Base-by-base conservation (phyloP, 2,329 filamentous ascomycete species). In the Tolypocladium paradoxum region DNA sequence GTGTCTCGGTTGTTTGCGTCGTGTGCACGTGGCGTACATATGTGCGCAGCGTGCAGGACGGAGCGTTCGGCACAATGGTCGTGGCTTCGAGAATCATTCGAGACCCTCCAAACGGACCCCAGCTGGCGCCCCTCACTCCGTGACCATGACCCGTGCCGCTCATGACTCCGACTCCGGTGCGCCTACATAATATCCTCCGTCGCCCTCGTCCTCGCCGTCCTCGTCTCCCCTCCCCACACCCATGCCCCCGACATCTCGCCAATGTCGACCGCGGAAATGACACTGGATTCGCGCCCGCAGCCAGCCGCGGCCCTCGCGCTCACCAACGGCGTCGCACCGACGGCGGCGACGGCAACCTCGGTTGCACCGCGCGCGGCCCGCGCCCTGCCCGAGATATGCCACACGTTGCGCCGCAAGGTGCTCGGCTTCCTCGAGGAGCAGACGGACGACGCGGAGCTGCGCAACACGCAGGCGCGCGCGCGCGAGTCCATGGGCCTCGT, bases 401-500 rank as follows among this genome's bases (percentile, higher is more conserved):
- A 67, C 65, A 70, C 75, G 59, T 73, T 88, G 57, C 76, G 82
- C 60, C 69, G 69, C 56, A 79, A 80, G 66, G 73, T 95, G 55
- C 72, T 79, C 49, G 73, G 76, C 27, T 90, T 95, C 64, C 74
- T 95, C 53, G 73, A 76, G 83, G 58, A 69, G 80, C 34, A 8
- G 73, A 81, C 55, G 18, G 73, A 76, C 3, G 77, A 79, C 22
- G 72, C 80, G 52, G 68, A 80, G 46, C 70, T 91, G 54, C 74
- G 72, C 60, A 75, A 75, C 53, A 82, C 90, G 31, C 91, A 96
- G 71, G 70, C 73, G 54, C 90, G 93, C 73, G 87, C 88, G 47
- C 79, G 82, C 56, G 74, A 81, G 51, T 85, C 90, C 27, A 76
- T 95, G 63, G 76, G 71, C 24, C 83, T 96, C 24, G 83, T 96